phyloP scores from a whole-genome alignment of 2,329 filamentous ascomycete genomes.

The Cladosporium cucumerinum region DNA sequence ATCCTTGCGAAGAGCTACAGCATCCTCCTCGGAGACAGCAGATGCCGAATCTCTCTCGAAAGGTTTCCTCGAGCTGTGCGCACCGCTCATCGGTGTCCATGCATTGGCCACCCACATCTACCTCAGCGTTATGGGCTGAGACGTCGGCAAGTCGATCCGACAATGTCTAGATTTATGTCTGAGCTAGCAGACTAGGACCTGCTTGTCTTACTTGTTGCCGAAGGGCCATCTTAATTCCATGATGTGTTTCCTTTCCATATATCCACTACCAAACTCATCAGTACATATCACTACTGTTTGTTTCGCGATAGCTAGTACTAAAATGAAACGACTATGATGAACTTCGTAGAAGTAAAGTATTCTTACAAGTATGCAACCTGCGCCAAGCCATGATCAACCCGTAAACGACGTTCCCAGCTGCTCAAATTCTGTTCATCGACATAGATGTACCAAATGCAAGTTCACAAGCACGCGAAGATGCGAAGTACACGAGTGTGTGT shows the following conservation, averaged over 20 bases:
- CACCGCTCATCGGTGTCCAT: background rate
- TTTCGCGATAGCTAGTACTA: background rate
- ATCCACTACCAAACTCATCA: background rate
- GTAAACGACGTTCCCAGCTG: no score
- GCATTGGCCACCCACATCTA: background rate
- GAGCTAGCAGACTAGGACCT: background rate
- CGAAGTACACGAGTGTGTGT: no score
- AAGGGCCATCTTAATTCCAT: background rate
- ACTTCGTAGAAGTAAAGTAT: background rate
- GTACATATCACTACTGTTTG: background rate
- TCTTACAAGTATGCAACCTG: background rate
- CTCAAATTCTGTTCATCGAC: no score
- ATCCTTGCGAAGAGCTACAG: constrained; percentile 1
- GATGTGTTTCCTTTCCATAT: background rate
- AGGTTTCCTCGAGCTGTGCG: background rate
- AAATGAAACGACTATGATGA: background rate
- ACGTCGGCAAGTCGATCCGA: background rate
- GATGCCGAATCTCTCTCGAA: background rate
- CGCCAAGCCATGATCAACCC: no score
- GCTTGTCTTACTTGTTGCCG: background rate
- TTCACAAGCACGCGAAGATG: no score
- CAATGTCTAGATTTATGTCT: background rate
- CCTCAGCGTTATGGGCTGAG: background rate
- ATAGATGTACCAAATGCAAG: no score
- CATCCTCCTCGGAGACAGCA: background rate